Conservation (phyloP, 1,284 basidiomycete species). For the Heterobasidion occidentale region DNA sequence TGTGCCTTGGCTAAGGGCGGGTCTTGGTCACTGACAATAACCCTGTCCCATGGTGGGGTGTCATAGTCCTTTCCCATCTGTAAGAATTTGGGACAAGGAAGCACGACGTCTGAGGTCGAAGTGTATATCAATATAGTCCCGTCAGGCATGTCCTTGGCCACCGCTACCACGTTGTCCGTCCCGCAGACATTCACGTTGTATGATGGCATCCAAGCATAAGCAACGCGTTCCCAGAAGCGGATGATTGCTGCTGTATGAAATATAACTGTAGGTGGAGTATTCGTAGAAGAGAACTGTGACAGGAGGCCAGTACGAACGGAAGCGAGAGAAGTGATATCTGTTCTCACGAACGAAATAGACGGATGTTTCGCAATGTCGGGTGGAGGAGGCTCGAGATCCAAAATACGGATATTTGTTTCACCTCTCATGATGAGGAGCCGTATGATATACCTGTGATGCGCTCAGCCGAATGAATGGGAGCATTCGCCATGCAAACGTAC, state of each 20-base stretch:
- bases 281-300: conserved; percentile 13
- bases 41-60: conserved; percentile 7
- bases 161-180: conserved; percentile 20
- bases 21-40: conserved; percentile 18
- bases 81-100: conserved; percentile 20
- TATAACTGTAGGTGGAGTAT: conserved; percentile 19
- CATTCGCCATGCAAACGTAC: conserved; percentile 12
- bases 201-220: conserved; percentile 22
- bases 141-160: conserved; percentile 16
- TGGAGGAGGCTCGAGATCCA: conserved; percentile 23
- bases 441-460: conserved; percentile 20
- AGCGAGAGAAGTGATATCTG: conserved; percentile 22
- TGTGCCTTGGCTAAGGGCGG: conserved; percentile 10
- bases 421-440: conserved; percentile 24
- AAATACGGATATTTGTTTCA: conserved; percentile 23
- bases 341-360: conserved; percentile 20
- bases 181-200: conserved; percentile 24
- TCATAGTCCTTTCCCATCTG: conserved; percentile 18
- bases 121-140: conserved; percentile 22
- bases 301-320: conserved; percentile 19
- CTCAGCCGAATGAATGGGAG: neutral
- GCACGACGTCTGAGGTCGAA: conserved; percentile 19
- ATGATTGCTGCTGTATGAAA: conserved; percentile 26
- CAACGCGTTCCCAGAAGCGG: conserved; percentile 26
- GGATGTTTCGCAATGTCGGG: conserved; percentile 16